Evolutionary conservation across 2,329 filamentous ascomycete species (phyloP), one percentile per base, ranked within the genome.

Genomic region (Colletotrichum siamense): DNA sequence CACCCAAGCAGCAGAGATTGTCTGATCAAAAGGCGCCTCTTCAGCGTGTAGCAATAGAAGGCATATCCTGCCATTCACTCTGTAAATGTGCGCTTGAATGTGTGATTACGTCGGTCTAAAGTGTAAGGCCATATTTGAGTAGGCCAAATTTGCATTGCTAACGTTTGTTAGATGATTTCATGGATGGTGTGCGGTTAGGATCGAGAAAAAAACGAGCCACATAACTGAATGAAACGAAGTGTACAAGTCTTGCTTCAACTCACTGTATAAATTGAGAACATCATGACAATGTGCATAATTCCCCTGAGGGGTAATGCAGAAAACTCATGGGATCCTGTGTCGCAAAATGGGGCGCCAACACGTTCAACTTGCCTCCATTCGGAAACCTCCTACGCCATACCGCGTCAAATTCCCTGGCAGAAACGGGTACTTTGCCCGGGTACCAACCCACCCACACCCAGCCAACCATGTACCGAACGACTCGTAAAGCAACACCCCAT

Each of bases 21-120:
- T 69, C 74, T 69, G 70, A 64, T 52, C 64, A 76, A 34, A 69
- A 32, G 70, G 18, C 74, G 65, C 34, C 65, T 69, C 74, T 76
- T 61, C 70, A 70, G 65, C 70, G 36, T 76, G 74, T 76, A 76
- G 74, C 74, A 76, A 76, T 69, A 74, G 34, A 73, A 65, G 74
- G 74, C 74, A 65, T 49, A 69, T 63, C 36, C 18, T 69, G 74
- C 74, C 70, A 55, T 76, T 76, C 34, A 74, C 64, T 55, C 26
- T 69, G 28, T 68, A 36, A 12, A 49, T 34, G 39, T 10, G 28
- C 16, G 15, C 16, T 39, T 9, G 13, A n/a, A 18, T 16, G 22
- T 59, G 10, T 18, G 24, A 1, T 22, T 52, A 12, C 44, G 2
- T 22, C 44, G 44, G n/a, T 52, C 44, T 13, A 52, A 22, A 22